Evolutionary conservation across 2,329 filamentous ascomycete genomes (phyloP), one percentile per base, ranked within the genome.

Genomic region (Aspergillus spinulosporus): DNA sequence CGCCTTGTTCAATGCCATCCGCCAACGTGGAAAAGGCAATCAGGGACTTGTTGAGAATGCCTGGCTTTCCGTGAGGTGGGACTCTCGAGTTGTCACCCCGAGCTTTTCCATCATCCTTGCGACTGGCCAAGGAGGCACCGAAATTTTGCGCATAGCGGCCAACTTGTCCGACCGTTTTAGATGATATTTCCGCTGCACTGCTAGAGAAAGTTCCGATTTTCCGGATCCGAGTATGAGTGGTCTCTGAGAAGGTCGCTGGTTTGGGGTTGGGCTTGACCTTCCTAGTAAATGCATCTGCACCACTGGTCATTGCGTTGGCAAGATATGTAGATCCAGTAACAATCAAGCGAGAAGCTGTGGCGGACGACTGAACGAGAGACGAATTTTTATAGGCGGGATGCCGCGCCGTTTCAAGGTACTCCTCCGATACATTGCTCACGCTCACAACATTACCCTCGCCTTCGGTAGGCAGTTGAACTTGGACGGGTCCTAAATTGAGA

Each of bases 11-110:
- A 57, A 97, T 89, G 37, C 94, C 94, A 67, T 99, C 94, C 26
- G 92, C 90, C 44, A 99, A 85, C 1, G 94, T 99, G 39, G 89
- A 91, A 73, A 97, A 97, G 0, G 94, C 94, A 79, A 99, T 97
- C 78, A 99, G 80, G 60, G 88, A 92, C 81, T 96, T 97, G 78
- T 99, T 99, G 63, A 99, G 77, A 31, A 99, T 77, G 4, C 94
- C 93, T 0, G 94, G 93, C 75, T 96, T 96, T 76, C 55, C 55
- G 44, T 94, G 95, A 14, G 78, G 75, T 79, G 74, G 3, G 82
- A 80, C 50, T 86, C 90, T 90, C 59, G 92, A 84, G 57, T 86
- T 84, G 57, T 89, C 89, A 1, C 87, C 86, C 66, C 82, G 82
- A 52, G 80, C 81, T 62, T 80, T 81, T 6, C 66, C 69, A 40